Percentiles rank a stretch among this genome's conserved stretches.
These are phyloP conservation scores for Eucalyptus cloeziana DNA, from an alignment of 345 rosid genomes.

Conservation along the genomic window DNA sequence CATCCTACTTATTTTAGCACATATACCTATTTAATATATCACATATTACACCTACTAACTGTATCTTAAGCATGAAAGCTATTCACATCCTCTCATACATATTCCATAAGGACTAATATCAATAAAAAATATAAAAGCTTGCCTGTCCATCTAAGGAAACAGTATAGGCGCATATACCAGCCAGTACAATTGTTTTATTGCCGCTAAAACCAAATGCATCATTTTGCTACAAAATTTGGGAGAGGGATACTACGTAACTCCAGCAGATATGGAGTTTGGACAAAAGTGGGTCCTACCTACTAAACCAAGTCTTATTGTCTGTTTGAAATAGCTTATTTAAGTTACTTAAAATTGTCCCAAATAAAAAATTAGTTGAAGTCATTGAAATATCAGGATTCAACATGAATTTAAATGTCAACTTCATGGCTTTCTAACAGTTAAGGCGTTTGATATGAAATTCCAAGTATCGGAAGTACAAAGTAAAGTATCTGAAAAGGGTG, in stretches of 20 bases:
- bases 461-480: not conserved
- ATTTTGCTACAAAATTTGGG: not conserved
- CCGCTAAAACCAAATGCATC: not conserved
- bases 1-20: not conserved
- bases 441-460: not conserved
- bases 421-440: not conserved
- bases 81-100: not conserved
- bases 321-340: not conserved
- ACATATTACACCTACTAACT: not conserved
- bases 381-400: not conserved
- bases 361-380: not conserved
- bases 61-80: not conserved
- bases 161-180: not conserved
- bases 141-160: not conserved
- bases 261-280: not conserved
- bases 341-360: not conserved
- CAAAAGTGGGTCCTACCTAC: not conserved
- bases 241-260: not conserved
- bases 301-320: not conserved
- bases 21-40: not conserved
- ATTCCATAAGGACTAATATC: not conserved
- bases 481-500: not conserved
- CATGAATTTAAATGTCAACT: not conserved
- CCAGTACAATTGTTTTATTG: not conserved
- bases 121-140: not conserved